Evolutionary conservation across 306 rosid genomes (phyloP).

Genomic region (Aeschynomene evenia): DNA sequence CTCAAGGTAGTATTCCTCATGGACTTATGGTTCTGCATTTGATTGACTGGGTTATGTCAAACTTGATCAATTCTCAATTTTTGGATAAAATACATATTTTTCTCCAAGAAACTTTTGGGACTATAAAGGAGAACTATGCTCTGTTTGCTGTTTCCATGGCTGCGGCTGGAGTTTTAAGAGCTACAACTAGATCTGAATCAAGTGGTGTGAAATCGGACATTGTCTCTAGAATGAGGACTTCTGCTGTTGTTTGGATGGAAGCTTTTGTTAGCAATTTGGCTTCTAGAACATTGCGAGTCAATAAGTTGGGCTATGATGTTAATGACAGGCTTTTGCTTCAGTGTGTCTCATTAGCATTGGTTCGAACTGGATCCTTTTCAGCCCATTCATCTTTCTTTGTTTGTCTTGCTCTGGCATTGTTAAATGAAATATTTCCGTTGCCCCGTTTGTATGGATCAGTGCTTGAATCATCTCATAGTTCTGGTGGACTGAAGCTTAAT

Average conservation of each 20-base stretch:
- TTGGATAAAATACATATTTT: slow-evolving; percentile 45
- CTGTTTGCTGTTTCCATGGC: slow-evolving; percentile 75
- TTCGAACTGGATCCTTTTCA: slow-evolving; percentile 62
- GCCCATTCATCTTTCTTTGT: slow-evolving; percentile 54
- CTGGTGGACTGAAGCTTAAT: slow-evolving; percentile 36
- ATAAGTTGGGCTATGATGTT: slow-evolving; percentile 19
- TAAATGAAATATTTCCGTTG: slow-evolving; percentile 73
- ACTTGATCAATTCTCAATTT: slow-evolving; percentile 46
- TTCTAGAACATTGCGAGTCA: slow-evolving; percentile 33
- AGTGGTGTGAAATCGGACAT: slow-evolving; percentile 41
- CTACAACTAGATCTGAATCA: slow-evolving; percentile 36
- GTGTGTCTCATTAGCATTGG: slow-evolving; percentile 66
- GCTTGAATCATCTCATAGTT: slow-evolving; percentile 34
- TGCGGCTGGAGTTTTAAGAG: slow-evolving; percentile 72
- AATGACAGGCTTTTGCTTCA: slow-evolving; percentile 51
- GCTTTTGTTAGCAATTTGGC: slow-evolving; percentile 47
- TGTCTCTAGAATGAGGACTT: slow-evolving; percentile 43
- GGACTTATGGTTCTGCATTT: slow-evolving; percentile 80
- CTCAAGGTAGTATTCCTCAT: slow-evolving; percentile 46
- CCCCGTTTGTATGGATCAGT: slow-evolving; percentile 46
- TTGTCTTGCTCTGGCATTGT: slow-evolving; percentile 65
- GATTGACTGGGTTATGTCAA: slow-evolving; percentile 70
- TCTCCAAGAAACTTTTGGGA: slow-evolving; percentile 41
- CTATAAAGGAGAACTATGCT: slow-evolving; percentile 43
- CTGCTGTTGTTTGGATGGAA: slow-evolving; percentile 55